Percentiles rank a stretch among this genome's conserved stretches.
Conservation (phyloP, 2,329 filamentous ascomycete species). For the Aureobasidium pullulans region DNA sequence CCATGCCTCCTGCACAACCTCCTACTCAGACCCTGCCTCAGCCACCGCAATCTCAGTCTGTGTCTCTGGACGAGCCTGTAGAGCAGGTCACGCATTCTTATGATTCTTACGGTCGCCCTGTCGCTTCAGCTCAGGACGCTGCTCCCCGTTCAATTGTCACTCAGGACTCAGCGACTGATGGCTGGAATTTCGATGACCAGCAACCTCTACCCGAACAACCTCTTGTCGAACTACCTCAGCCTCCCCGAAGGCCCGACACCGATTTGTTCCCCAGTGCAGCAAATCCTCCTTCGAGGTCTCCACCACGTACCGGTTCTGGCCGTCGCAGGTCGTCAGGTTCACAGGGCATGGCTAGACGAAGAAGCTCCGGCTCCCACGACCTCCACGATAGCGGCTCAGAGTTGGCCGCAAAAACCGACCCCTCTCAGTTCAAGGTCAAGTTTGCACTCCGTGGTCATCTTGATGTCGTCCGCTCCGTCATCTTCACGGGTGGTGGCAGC, state of each 20-base stretch:
- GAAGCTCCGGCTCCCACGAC: slow-evolving; percentile 58
- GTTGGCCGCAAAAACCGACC: slow-evolving; percentile 52
- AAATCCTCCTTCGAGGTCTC: slow-evolving; percentile 71
- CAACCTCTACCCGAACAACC: slow-evolving; percentile 52
- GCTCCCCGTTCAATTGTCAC: slow-evolving; percentile 32
- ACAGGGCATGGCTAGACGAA: slow-evolving; percentile 54
- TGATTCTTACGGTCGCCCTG: slow-evolving; percentile 50
- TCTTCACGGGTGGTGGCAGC: slow-evolving; percentile 93
- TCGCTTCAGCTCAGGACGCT: slow-evolving; percentile 38
- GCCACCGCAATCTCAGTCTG: slow-evolving; percentile 19
- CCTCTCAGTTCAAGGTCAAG: slow-evolving; percentile 77
- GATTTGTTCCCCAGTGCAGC: slow-evolving; percentile 80
- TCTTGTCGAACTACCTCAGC: slow-evolving; percentile 44
- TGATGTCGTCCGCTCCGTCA: slow-evolving; percentile 86
- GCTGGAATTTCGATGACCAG: slow-evolving; percentile 88
- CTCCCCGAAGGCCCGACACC: slow-evolving; percentile 66
- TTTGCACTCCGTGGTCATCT: slow-evolving; percentile 89
- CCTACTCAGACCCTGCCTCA: slow-evolving; percentile 23
- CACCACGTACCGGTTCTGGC: slow-evolving; percentile 60
- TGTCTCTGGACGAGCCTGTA: slow-evolving; percentile 46
- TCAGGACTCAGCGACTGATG: slow-evolving; percentile 52
- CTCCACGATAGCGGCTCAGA: slow-evolving; percentile 39
- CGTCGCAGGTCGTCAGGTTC: slow-evolving; percentile 69
- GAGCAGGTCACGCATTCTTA: slow-evolving; percentile 53
- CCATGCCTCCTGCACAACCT: slow-evolving; percentile 25